phyloP scores from a whole-genome alignment of 176 grass and related monocot genomes.

The Guadua angustifolia region DNA sequence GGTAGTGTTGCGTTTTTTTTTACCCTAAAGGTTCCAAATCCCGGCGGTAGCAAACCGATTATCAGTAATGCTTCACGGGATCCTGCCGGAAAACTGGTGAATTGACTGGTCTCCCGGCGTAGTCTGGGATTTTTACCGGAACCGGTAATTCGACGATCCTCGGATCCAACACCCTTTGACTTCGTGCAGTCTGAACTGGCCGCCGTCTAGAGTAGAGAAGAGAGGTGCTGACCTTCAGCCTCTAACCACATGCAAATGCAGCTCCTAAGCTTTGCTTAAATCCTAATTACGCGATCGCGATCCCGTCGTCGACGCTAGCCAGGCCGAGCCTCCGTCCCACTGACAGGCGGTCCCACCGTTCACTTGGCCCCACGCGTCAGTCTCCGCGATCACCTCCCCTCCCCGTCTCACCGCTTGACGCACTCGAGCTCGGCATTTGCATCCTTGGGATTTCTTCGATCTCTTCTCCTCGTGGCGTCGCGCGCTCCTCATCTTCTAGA shows the following conservation, averaged over 20 bases:
- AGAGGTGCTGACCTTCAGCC: slow-evolving; percentile 24
- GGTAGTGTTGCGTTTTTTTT: too few species aligned
- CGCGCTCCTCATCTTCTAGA: slow-evolving; percentile 36
- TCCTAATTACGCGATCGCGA: slow-evolving; percentile 46
- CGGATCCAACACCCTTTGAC: slow-evolving; percentile 33
- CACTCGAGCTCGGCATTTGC: slow-evolving; percentile 49
- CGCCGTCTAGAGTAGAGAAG: neutral
- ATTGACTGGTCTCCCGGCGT: neutral
- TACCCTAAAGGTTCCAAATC: neutral
- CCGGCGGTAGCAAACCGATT: neutral
- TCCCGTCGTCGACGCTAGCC: neutral
- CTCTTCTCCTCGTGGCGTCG: slow-evolving; percentile 27
- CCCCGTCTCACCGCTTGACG: slow-evolving; percentile 32
- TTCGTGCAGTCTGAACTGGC: neutral
- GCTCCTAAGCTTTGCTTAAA: slow-evolving; percentile 33
- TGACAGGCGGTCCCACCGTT: neutral
- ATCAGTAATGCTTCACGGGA: too few species aligned
- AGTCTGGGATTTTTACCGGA: neutral
- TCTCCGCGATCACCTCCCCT: too few species aligned
- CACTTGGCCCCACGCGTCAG: neutral
- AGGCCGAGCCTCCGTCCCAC: neutral
- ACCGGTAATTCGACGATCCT: neutral
- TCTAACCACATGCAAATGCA: slow-evolving; percentile 34
- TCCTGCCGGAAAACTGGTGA: neutral
- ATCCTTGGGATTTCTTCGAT: neutral